Conservation (phyloP, 139 green algal species). For the Haematococcus lacustris region DNA sequence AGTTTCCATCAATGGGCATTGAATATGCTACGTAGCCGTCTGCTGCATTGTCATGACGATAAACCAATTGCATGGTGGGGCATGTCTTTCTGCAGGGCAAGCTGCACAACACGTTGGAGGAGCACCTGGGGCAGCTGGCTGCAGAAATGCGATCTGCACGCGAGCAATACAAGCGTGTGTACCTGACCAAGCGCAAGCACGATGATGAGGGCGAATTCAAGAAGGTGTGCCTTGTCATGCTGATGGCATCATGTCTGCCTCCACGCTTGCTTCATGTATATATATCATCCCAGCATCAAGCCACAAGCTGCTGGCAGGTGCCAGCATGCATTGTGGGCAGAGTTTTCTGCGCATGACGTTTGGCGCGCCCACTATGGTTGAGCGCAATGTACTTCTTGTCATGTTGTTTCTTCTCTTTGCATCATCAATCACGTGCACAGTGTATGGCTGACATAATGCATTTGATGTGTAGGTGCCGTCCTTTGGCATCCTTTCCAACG, state of each 20-base stretch:
- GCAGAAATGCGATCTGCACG: constrained; percentile 14
- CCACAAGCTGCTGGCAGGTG: not conserved
- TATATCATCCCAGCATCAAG: not conserved
- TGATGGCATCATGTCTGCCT: not conserved
- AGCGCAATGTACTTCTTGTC: not conserved
- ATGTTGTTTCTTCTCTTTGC: not conserved
- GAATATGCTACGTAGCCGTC: not conserved
- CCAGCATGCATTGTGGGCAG: not conserved
- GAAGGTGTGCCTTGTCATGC: constrained; percentile 1
- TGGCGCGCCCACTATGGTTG: not conserved
- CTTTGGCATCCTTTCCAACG: constrained; percentile 19
- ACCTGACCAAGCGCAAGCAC: constrained; percentile 19
- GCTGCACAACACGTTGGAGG: constrained; percentile 16
- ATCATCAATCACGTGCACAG: not conserved
- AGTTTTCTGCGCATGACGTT: not conserved
- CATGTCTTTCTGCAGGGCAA: too few relatives aligned
- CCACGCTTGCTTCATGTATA: not conserved
- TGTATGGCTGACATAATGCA: not conserved
- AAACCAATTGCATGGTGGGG: too few relatives aligned
- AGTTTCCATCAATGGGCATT: not conserved
- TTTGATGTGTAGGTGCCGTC: constrained; percentile 18
- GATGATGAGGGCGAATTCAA: constrained; percentile 10
- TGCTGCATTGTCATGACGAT: too few relatives aligned
- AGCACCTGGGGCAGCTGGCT: constrained; percentile 18
- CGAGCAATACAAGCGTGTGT: constrained; percentile 16